Evolutionary conservation across 2,329 filamentous ascomycete species (phyloP).

Genomic region (Simplicillium aogashimaense): DNA sequence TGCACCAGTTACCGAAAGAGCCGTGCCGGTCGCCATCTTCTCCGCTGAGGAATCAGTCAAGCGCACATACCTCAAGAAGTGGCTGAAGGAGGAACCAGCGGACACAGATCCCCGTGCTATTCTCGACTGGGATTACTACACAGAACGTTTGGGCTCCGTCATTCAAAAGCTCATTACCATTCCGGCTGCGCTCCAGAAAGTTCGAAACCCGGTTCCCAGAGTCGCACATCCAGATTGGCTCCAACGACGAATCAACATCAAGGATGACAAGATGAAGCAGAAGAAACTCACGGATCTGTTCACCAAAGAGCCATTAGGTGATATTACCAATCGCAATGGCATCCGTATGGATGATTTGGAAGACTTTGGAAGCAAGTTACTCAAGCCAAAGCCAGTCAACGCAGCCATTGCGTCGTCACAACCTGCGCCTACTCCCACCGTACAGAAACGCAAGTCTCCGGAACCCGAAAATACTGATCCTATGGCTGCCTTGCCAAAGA

Average conservation of each 20-base stretch:
- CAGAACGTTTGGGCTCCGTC: conserved; percentile 89
- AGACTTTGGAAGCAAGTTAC: conserved; percentile 63
- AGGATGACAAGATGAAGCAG: conserved; percentile 96
- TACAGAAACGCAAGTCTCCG: conserved; percentile 64
- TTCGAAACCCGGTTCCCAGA: conserved; percentile 87
- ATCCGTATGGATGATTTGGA: conserved; percentile 60
- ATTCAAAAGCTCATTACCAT: conserved; percentile 99
- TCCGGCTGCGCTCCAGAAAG: conserved; percentile 88
- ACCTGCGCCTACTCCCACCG: conserved; percentile 23
- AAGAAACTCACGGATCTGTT: conserved; percentile 97
- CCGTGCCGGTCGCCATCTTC: conserved; percentile 93
- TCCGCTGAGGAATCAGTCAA: conserved; percentile 86
- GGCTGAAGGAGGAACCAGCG: conserved; percentile 84
- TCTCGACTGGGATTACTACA: conserved; percentile 96
- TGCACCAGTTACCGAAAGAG: conserved; percentile 88
- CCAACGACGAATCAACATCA: conserved; percentile 82
- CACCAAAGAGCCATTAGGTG: conserved; percentile 56
- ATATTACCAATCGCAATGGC: conserved; percentile 57
- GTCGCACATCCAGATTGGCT: conserved; percentile 96
- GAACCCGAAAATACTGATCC: conserved; percentile 63
- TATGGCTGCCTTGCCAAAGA: conserved; percentile 69
- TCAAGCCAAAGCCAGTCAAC: conserved; percentile 53
- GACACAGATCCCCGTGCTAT: conserved; percentile 85
- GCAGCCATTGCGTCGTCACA: conserved; percentile 47
- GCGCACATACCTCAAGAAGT: conserved; percentile 82